Percentiles rank a stretch among this genome's conserved stretches.
Conservation (phyloP, 2,329 filamentous ascomycete species). For the Trichoderma sp. region DNA sequence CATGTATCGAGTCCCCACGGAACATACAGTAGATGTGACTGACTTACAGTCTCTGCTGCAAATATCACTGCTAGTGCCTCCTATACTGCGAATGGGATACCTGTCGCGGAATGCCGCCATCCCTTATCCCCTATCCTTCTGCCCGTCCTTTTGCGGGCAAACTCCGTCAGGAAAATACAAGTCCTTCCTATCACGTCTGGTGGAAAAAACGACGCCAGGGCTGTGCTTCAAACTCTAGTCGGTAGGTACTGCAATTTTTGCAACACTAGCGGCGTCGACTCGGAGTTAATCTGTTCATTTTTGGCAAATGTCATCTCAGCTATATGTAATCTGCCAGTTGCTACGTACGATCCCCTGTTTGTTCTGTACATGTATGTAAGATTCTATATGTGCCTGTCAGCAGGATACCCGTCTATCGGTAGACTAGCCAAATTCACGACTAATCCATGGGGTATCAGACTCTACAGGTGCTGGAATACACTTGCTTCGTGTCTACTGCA, state of each 20-base stretch:
- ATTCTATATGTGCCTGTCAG: background rate
- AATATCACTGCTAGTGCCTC: background rate
- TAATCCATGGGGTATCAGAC: background rate
- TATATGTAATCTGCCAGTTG: background rate
- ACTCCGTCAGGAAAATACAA: slow-evolving; percentile 18
- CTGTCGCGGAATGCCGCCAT: background rate
- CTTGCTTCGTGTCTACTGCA: background rate
- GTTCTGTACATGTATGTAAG: background rate
- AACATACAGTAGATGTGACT: background rate
- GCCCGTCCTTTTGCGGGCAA: slow-evolving; percentile 10
- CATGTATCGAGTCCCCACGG: background rate
- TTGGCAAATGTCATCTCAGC: background rate
- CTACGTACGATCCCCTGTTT: background rate
- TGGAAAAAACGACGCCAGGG: slow-evolving; percentile 5
- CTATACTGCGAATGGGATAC: background rate
- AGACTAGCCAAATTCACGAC: background rate
- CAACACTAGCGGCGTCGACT: background rate
- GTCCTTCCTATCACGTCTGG: slow-evolving; percentile 13
- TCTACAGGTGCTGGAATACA: background rate
- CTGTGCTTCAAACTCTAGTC: background rate
- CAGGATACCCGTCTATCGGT: background rate
- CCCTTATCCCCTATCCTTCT: background rate
- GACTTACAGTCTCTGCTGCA: background rate
- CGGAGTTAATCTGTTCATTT: background rate
- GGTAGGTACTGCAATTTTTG: background rate